Percentiles rank a stretch among this genome's conserved stretches.
phyloP scores from a whole-genome alignment of 176 grass and related monocot genomes.

The Musa troglodytarum region DNA sequence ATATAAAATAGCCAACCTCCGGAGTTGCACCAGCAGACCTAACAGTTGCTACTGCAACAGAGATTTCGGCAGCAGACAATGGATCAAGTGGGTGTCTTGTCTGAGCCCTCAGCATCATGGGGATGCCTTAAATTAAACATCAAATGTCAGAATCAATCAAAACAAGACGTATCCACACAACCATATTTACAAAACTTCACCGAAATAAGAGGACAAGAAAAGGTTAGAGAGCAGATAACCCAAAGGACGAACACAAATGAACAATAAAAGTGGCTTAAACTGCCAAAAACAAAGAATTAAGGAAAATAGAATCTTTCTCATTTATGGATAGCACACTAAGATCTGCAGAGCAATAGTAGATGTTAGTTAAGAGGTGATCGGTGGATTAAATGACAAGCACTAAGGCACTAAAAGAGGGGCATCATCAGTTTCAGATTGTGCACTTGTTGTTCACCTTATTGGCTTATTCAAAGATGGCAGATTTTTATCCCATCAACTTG shows the following conservation, averaged over 20 bases:
- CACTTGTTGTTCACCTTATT: no score
- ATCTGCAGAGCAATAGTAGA: no score
- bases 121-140: slow-evolving; percentile 48
- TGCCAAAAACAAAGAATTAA: not conserved
- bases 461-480: no score
- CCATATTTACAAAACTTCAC: not conserved
- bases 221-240: not conserved
- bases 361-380: no score
- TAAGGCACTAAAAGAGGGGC: no score
- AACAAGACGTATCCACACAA: not conserved
- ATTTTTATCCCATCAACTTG: no score
- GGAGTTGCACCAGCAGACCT: slow-evolving; percentile 92
- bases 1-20: slow-evolving; percentile 40
- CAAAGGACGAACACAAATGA: not conserved
- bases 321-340: no score
- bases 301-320: no score
- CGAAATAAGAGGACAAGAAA: not conserved
- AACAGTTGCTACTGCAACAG: slow-evolving; percentile 93
- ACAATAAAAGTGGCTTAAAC: not conserved
- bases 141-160: slow-evolving; percentile 8
- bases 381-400: no score
- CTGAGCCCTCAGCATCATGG: slow-evolving; percentile 92
- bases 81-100: slow-evolving; percentile 93
- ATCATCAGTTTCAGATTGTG: no score
- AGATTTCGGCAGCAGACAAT: slow-evolving; percentile 96